These are phyloP conservation scores for Crithidia expoeki DNA, from an alignment of 208 protist genomes.

Conservation along the genomic window DNA sequence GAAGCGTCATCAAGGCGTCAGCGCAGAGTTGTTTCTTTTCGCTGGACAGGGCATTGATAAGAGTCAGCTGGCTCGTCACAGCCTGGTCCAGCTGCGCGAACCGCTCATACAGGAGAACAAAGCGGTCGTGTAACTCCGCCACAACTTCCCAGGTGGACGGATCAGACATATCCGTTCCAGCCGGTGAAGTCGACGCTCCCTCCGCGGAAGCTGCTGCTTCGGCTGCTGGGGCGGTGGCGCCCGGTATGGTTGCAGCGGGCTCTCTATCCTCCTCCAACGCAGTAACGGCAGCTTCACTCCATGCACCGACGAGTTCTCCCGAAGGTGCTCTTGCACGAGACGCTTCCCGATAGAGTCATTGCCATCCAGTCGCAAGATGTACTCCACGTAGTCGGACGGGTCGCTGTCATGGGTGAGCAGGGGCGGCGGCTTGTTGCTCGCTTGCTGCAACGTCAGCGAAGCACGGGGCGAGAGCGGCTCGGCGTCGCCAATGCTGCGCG, in stretches of 20 bases:
- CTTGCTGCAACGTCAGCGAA: constrained; percentile 26
- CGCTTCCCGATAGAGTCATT: constrained; percentile 30
- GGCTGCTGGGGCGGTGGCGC: not conserved
- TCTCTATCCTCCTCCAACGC: not conserved
- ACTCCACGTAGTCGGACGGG: constrained; percentile 50
- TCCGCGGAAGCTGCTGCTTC: not conserved
- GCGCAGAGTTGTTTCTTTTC: constrained; percentile 15
- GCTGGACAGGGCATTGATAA: constrained; percentile 2
- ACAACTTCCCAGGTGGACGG: constrained; percentile 59
- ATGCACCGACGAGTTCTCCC: constrained; percentile 24
- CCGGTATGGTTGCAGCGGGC: not conserved
- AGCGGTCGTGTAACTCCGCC: constrained; percentile 44
- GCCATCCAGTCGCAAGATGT: constrained; percentile 39
- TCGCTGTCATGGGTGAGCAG: constrained; percentile 36
- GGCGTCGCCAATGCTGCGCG: constrained; percentile 4
- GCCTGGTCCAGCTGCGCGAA: constrained; percentile 19
- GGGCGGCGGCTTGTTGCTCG: constrained; percentile 18
- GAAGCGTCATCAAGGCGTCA: constrained; percentile 8
- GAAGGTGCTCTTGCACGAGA: constrained; percentile 48
- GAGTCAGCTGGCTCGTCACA: constrained; percentile 16
- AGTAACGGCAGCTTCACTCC: not conserved
- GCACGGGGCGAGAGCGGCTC: constrained; percentile 13
- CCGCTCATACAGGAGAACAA: constrained; percentile 32
- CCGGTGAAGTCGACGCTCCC: not conserved
- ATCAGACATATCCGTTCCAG: not conserved